phyloP scores from a whole-genome alignment of 805 yeast species.

The Hanseniaspora thailandica region DNA sequence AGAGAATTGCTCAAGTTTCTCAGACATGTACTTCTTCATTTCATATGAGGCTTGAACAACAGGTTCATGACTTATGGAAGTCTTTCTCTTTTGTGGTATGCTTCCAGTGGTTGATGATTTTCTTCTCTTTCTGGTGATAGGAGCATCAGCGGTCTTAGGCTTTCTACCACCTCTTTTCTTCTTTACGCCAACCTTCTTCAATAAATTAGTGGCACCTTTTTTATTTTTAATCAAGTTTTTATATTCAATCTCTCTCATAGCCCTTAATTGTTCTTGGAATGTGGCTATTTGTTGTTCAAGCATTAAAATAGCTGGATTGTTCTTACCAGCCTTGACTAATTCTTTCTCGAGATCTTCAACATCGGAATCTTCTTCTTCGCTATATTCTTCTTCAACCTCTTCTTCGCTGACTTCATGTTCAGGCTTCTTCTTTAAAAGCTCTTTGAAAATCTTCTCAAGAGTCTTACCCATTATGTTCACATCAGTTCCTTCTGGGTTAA shows the following conservation, averaged over 20 bases:
- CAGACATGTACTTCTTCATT: constrained; percentile 90
- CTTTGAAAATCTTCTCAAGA: constrained; percentile 72
- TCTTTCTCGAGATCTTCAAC: constrained; percentile 47
- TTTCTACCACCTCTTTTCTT: constrained; percentile 27
- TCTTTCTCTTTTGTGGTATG: constrained; percentile 19
- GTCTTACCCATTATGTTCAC: constrained; percentile 93
- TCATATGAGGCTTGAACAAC: constrained; percentile 65
- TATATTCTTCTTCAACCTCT: constrained; percentile 29
- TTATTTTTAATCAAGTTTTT: constrained; percentile 56
- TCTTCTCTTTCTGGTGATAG: constrained; percentile 16
- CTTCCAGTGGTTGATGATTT: constrained; percentile 14
- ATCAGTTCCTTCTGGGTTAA: constrained; percentile 95
- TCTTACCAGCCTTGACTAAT: constrained; percentile 50
- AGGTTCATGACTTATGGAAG: constrained; percentile 17
- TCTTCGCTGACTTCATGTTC: constrained; percentile 33
- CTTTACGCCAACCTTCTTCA: constrained; percentile 31
- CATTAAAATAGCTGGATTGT: constrained; percentile 81
- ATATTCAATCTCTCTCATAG: constrained; percentile 66
- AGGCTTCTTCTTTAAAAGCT: constrained; percentile 81
- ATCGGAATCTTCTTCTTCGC: constrained; percentile 24
- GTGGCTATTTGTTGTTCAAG: constrained; percentile 75
- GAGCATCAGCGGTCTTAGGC: constrained; percentile 11
- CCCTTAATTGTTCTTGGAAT: constrained; percentile 75
- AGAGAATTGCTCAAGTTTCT: constrained; percentile 62
- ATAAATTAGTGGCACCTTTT: constrained; percentile 28